Conservation (phyloP, 129 eudicot genomes). For the Logfia minima region DNA sequence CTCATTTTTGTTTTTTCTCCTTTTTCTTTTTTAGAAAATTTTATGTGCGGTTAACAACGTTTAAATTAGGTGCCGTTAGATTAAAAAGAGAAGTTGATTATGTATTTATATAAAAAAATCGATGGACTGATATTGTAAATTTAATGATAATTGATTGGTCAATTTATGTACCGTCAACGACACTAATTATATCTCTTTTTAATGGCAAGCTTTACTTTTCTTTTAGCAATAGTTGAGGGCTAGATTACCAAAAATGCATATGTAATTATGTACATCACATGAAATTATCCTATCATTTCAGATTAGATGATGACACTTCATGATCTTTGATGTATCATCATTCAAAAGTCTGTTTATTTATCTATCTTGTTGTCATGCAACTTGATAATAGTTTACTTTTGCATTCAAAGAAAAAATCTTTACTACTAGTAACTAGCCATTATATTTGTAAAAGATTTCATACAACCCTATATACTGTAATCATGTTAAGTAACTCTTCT, state of each 20-base stretch:
- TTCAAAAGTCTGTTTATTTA: too few species aligned
- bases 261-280: not conserved
- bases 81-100: too few species aligned
- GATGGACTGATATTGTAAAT: too few species aligned
- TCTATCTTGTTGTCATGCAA: too few species aligned
- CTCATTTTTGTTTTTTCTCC: not conserved
- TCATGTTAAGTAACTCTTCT: not conserved
- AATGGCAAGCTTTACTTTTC: not conserved
- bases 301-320: too few species aligned
- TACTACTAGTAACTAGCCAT: not conserved
- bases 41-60: too few species aligned
- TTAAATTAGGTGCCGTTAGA: too few species aligned
- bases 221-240: not conserved
- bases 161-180: too few species aligned
- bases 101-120: too few species aligned
- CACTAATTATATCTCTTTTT: not conserved
- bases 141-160: too few species aligned
- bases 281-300: too few species aligned
- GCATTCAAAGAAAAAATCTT: too few species aligned
- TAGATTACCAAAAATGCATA: not conserved
- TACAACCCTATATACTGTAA: slow-evolving; percentile 1
- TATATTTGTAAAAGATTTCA: not conserved
- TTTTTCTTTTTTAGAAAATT: not conserved
- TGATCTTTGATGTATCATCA: not conserved
- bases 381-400: not conserved